phyloP scores from a whole-genome alignment of 2,329 filamentous ascomycete genomes.

The Teratosphaeria destructans region DNA sequence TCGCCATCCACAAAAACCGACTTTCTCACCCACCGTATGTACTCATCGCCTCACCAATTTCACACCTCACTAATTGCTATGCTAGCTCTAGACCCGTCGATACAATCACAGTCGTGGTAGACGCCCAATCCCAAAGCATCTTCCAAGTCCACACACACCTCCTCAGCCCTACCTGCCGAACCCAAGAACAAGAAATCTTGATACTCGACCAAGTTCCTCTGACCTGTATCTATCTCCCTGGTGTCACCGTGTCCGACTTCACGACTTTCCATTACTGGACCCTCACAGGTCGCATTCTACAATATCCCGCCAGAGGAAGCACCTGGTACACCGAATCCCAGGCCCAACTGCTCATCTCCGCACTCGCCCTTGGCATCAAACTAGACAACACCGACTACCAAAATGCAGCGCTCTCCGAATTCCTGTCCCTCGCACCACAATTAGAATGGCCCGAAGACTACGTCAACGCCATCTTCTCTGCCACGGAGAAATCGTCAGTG shows the following conservation, averaged over 20 bases:
- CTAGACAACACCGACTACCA: conserved; percentile 1
- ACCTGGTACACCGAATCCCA: conserved; percentile 3
- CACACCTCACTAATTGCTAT: not conserved
- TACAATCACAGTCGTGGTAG: conserved; percentile 3
- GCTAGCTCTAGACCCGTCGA: not conserved
- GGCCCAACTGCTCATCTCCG: conserved; percentile 2
- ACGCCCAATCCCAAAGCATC: conserved; percentile 2
- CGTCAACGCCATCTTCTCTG: conserved; percentile 6
- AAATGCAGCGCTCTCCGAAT: conserved; percentile 1
- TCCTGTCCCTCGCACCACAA: not conserved
- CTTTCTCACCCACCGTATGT: not conserved
- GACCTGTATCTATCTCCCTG: conserved; percentile 2
- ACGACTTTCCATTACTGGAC: conserved; percentile 7
- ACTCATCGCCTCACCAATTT: not conserved
- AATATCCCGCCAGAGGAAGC: not conserved
- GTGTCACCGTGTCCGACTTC: conserved; percentile 1
- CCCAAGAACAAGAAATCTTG: not conserved
- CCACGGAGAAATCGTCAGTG: not conserved
- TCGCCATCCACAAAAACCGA: not conserved
- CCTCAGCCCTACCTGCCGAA: not conserved
- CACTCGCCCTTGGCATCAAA: conserved; percentile 2
- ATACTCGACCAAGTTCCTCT: not conserved
- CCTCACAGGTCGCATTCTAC: conserved; percentile 7
- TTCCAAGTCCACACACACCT: conserved; percentile 3
- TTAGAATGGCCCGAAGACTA: conserved; percentile 6